phyloP scores from a whole-genome alignment of 2,329 filamentous ascomycete species.

The Cylindrodendrum hubeiense region DNA sequence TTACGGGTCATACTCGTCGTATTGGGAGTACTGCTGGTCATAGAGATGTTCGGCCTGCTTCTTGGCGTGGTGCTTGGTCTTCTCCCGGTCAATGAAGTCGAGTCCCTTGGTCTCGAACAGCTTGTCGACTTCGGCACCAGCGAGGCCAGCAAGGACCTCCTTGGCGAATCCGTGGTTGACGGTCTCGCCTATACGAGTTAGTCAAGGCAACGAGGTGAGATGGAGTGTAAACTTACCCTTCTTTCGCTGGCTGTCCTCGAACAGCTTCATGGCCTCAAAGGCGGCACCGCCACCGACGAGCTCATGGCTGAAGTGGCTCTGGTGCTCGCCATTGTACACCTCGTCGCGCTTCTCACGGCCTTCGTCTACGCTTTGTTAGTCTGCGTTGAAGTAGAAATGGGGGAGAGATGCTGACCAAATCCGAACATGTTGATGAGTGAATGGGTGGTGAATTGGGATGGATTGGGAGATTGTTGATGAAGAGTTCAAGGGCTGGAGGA shows the following conservation, averaged over 20 bases:
- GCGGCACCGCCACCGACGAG: constrained; percentile 80
- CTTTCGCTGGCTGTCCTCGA: constrained; percentile 79
- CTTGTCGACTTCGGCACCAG: constrained; percentile 81
- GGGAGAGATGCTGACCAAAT: constrained; percentile 11
- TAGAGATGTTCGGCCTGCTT: constrained; percentile 71
- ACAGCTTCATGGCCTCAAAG: constrained; percentile 85
- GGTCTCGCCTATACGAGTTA: constrained; percentile 53
- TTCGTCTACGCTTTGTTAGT: constrained; percentile 11
- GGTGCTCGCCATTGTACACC: constrained; percentile 61
- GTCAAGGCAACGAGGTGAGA: constrained; percentile 27
- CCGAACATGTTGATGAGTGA: constrained; percentile 21
- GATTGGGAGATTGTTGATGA: background rate
- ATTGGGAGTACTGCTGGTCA: constrained; percentile 60
- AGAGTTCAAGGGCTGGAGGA: background rate
- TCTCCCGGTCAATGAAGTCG: constrained; percentile 68
- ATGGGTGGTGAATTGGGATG: background rate
- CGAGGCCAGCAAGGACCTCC: constrained; percentile 79
- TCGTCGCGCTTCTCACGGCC: constrained; percentile 50
- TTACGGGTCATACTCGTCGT: constrained; percentile 69
- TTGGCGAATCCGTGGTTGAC: constrained; percentile 83
- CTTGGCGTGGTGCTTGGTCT: constrained; percentile 70
- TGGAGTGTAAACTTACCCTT: constrained; percentile 63
- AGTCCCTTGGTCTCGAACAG: constrained; percentile 79
- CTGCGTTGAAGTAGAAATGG: background rate
- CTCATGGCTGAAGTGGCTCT: constrained; percentile 79